Base-by-base conservation (phyloP, 2,329 filamentous ascomycete genomes). In the Truncatella angustata region DNA sequence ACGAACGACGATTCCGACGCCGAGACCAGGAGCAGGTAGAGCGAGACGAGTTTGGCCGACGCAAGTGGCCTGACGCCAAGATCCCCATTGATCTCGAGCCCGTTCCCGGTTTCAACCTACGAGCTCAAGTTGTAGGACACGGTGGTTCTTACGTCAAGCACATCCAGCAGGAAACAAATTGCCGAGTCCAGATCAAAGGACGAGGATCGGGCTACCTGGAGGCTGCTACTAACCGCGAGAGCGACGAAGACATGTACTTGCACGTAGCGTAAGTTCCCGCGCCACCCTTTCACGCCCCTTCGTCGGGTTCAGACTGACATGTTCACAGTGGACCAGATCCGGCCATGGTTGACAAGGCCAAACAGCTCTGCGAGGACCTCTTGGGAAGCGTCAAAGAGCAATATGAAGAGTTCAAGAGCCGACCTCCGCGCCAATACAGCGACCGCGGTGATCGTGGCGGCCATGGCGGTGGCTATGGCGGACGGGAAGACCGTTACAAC, bases 61-160 rank as follows among this genome's bases (percentile, higher is more conserved):
- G 92, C 60, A 99, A 97, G 90, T 99, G 94, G 94, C 93, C 94
- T 1, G 94, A 97, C 66, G 91, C 97, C 73, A 91, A 89, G 63
- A 96, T 99, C 46, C 87, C 91, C 1, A 92, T 99, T 61, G 85
- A 86, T 56, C 84, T 99, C 52, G 94, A 97, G 61, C 90, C 93
- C 0, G 84, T 97, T 49, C 90, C 87, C 21, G 94, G 94, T 18
- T 99, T 99, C 74, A 99, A 99, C 66, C 78, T 99, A 44, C 88
- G 94, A 57, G 94, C 94, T 49, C 92, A 97, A 68, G 93, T 99
- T 43, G 94, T 99, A 50, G 94, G 94, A 46, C 89, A 93, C 61
- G 91, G 91, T 28, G 94, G 94, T 54, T 88, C 90, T 39, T 97
- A 97, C 66, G 94, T 99, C 55, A 99, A 99, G 73, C 93, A 97